A percentile compares a stretch with the other conserved stretches of the same genome.
Conservation (phyloP, 305 asterid species). For the Solanum aculeatissimum region DNA sequence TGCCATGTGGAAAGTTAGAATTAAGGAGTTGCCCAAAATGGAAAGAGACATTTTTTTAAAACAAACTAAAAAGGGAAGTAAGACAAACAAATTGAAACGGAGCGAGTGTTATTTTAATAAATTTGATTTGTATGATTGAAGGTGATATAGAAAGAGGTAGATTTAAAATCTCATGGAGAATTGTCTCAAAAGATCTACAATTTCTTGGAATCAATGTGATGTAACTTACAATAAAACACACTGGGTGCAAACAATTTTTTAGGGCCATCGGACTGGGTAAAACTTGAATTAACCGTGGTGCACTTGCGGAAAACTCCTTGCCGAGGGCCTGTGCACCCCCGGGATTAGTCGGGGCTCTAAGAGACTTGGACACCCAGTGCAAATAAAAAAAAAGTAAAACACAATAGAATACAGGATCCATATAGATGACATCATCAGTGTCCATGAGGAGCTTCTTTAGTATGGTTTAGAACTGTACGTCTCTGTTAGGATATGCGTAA, state of each 20-base stretch:
- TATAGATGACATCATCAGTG: neutral
- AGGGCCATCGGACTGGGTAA: no score
- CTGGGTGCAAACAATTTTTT: no score
- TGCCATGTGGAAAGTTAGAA: neutral
- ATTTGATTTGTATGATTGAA: neutral
- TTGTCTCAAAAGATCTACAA: neutral
- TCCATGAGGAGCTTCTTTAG: neutral
- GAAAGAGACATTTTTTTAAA: neutral
- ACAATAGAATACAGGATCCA: neutral
- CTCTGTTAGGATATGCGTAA: neutral
- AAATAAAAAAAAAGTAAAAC: no score
- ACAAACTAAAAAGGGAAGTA: neutral
- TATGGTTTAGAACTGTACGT: neutral
- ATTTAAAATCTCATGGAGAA: neutral
- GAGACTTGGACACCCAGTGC: no score
- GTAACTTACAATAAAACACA: neutral
- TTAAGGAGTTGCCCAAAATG: neutral
- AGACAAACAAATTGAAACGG: neutral
- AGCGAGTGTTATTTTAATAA: neutral
- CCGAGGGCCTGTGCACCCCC: no score
- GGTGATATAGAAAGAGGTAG: neutral
- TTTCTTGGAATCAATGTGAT: neutral
- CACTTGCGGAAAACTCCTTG: no score
- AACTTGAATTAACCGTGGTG: no score
- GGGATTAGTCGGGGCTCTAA: no score